Conservation (phyloP, 1,284 basidiomycete species). For the Ceratobasidium sp. region DNA sequence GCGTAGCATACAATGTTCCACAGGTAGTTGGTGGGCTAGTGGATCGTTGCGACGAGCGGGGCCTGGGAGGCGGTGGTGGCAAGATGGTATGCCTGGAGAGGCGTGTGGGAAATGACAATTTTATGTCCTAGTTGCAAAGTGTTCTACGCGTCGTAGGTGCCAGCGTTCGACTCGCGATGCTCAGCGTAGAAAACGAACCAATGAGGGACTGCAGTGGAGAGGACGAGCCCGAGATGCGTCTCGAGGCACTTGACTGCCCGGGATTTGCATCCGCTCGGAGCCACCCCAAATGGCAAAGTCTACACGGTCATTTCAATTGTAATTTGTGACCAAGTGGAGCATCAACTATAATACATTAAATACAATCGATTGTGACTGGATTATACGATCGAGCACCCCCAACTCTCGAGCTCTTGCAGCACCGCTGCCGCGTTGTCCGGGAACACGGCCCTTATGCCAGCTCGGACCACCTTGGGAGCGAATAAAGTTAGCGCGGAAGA, state of each 20-base stretch:
- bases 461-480: conserved; percentile 3
- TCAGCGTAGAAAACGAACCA: conserved; percentile 41
- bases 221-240: conserved; percentile 30
- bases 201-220: conserved; percentile 40
- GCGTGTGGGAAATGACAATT: conserved; percentile 43
- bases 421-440: conserved; percentile 41
- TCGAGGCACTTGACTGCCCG: conserved; percentile 24
- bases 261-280: conserved; percentile 40
- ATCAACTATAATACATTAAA: neutral
- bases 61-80: conserved; percentile 50
- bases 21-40: conserved; percentile 24
- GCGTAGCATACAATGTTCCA: conserved; percentile 1
- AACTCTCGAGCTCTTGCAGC: conserved; percentile 40
- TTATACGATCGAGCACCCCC: conserved; percentile 41
- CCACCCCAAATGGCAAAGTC: conserved; percentile 36
- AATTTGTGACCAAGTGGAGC: conserved; percentile 28
- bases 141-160: conserved; percentile 39
- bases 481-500: neutral
- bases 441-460: conserved; percentile 43
- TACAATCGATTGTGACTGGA: neutral
- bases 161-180: conserved; percentile 28
- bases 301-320: conserved; percentile 10
- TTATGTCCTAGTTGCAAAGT: conserved; percentile 24
- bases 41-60: conserved; percentile 10
- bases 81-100: conserved; percentile 61